A percentile compares a stretch with the other conserved stretches of the same genome.
These are phyloP conservation scores for Golubevia sp. DNA, from an alignment of 1,284 basidiomycete genomes.

Conservation along the genomic window DNA sequence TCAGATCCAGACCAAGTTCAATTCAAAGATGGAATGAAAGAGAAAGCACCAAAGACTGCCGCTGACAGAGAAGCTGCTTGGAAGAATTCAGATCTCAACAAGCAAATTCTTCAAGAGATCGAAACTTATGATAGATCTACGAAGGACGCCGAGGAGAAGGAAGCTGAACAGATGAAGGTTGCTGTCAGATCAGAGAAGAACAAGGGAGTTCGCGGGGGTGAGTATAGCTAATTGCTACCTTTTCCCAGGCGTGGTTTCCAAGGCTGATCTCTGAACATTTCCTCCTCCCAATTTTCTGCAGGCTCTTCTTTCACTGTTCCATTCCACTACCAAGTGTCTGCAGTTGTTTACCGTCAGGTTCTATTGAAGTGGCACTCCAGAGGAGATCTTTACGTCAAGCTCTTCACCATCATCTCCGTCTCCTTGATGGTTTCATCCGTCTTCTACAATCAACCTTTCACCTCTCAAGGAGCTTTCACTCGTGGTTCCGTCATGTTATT, in stretches of 20 bases:
- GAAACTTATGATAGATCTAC: constrained; percentile 25
- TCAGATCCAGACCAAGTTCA: constrained; percentile 32
- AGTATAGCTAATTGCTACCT: no score
- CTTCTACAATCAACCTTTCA: constrained; percentile 32
- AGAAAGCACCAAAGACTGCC: constrained; percentile 22
- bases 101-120: constrained; percentile 23
- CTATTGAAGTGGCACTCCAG: constrained; percentile 39
- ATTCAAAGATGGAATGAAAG: constrained; percentile 20
- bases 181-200: constrained; percentile 33
- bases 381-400: constrained; percentile 32
- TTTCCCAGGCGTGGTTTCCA: no score
- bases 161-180: constrained; percentile 22
- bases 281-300: no score
- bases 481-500: constrained; percentile 33
- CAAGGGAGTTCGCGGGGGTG: constrained; percentile 35
- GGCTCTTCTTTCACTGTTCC: constrained; percentile 35
- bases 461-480: neutral
- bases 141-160: constrained; percentile 12
- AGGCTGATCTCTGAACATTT: no score
- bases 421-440: constrained; percentile 41
- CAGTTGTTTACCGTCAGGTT: constrained; percentile 35
- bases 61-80: constrained; percentile 31
- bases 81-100: constrained; percentile 25
- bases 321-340: constrained; percentile 33
- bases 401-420: constrained; percentile 40